These are phyloP conservation scores for Fusarium phyllophilum DNA, from an alignment of 2,329 filamentous ascomycete species.

Conservation along the genomic window DNA sequence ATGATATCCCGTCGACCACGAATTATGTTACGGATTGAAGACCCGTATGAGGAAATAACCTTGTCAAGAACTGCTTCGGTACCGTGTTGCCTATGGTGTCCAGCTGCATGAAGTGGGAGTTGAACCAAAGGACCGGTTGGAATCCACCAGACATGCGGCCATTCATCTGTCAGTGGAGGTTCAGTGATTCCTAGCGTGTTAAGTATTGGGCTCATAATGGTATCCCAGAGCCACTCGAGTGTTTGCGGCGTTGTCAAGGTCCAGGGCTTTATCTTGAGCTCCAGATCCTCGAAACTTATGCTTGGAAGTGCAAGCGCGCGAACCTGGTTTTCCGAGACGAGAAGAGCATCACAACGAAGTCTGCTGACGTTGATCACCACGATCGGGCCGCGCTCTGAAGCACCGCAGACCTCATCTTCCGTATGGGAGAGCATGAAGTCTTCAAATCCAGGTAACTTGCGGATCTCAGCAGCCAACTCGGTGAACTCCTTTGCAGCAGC, in stretches of 20 bases:
- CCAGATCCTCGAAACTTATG: background rate
- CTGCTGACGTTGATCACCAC: background rate
- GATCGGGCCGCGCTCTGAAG: background rate
- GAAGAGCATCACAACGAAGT: background rate
- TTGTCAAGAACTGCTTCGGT: fast-evolving
- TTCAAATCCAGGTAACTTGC: background rate
- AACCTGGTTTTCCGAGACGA: background rate
- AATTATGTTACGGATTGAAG: background rate
- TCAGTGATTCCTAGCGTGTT: background rate
- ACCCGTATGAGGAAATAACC: fast-evolving
- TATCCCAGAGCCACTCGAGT: background rate
- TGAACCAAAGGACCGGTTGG: background rate
- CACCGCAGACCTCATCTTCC: background rate
- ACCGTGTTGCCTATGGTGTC: background rate
- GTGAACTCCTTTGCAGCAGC: background rate
- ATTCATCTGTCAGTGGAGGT: fast-evolving
- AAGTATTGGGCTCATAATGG: background rate
- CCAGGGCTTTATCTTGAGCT: background rate
- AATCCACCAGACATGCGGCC: background rate
- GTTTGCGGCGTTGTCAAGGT: background rate
- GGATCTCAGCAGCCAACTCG: background rate
- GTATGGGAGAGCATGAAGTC: background rate
- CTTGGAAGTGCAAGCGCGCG: background rate
- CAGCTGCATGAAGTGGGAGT: background rate
- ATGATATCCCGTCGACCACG: background rate